phyloP scores from a whole-genome alignment of 1,284 basidiomycete genomes.

The Boletus mariae region DNA sequence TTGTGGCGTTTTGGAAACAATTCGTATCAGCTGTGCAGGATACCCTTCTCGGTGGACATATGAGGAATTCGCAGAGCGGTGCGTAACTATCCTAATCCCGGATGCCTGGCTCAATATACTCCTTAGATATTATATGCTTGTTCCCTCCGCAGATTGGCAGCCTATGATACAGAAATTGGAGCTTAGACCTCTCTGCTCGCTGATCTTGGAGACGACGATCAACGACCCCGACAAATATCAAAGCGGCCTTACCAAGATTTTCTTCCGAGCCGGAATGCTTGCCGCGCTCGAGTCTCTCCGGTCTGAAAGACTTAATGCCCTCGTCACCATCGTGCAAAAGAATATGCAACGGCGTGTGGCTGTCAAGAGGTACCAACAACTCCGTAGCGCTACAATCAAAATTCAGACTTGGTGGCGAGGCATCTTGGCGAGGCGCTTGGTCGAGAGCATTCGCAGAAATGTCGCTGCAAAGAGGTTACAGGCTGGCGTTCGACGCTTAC shows the following conservation, averaged over 20 bases:
- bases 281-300: slow-evolving; percentile 94
- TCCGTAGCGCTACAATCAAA: slow-evolving; percentile 74
- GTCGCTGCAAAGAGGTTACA: slow-evolving; percentile 80
- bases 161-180: slow-evolving; percentile 79
- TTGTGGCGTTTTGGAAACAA: slow-evolving; percentile 99
- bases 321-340: slow-evolving; percentile 97
- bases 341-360: slow-evolving; percentile 88
- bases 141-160: slow-evolving; percentile 83
- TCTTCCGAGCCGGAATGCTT: slow-evolving; percentile 99
- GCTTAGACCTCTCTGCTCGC: slow-evolving; percentile 77
- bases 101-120: slow-evolving; percentile 14
- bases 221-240: slow-evolving; percentile 96
- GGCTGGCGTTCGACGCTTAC: slow-evolving; percentile 63
- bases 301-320: slow-evolving; percentile 80
- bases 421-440: slow-evolving; percentile 71
- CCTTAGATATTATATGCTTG: slow-evolving; percentile 92
- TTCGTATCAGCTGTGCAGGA: slow-evolving; percentile 97
- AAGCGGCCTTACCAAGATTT: slow-evolving; percentile 95
- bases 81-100: slow-evolving; percentile 24
- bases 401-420: slow-evolving; percentile 96
- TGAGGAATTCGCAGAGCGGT: slow-evolving; percentile 99
- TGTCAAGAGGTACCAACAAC: slow-evolving; percentile 73
- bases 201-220: slow-evolving; percentile 84
- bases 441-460: slow-evolving; percentile 69
- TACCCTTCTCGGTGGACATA: slow-evolving; percentile 99